phyloP scores from a whole-genome alignment of 805 yeast genomes.

The Ogataea neopini region DNA sequence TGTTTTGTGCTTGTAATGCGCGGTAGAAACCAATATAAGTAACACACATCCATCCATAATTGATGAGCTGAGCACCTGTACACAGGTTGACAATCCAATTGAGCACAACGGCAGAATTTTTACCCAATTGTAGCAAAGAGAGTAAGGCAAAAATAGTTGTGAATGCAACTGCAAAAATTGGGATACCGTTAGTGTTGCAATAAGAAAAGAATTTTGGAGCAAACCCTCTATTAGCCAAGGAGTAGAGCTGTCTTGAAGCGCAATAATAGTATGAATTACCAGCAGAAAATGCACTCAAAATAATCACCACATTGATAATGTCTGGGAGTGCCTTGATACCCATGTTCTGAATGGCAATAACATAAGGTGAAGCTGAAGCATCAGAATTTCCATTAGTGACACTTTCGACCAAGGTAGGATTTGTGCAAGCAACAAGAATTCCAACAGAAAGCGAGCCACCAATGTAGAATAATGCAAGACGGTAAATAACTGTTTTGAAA shows the following conservation, averaged over 20 bases:
- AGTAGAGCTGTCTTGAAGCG: conserved; percentile 62
- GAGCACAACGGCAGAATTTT: conserved; percentile 36
- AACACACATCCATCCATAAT: conserved; percentile 46
- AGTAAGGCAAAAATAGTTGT: conserved; percentile 61
- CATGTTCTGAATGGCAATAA: conserved; percentile 69
- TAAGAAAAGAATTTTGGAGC: conserved; percentile 67
- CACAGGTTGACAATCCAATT: conserved; percentile 48
- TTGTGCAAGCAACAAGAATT: conserved; percentile 40
- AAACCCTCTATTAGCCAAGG: conserved; percentile 65
- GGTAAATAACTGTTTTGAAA: conserved; percentile 43
- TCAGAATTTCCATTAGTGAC: conserved; percentile 61
- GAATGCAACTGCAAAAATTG: conserved; percentile 55
- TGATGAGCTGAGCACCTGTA: conserved; percentile 48
- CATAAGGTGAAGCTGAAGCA: conserved; percentile 77
- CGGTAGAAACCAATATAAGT: conserved; percentile 44
- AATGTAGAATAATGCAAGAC: conserved; percentile 46
- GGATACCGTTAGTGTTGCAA: conserved; percentile 70
- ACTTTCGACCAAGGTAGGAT: conserved; percentile 42
- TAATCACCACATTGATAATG: conserved; percentile 71
- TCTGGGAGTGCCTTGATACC: conserved; percentile 67
- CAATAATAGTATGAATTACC: conserved; percentile 79
- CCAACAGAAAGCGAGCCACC: conserved; percentile 46
- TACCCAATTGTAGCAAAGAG: conserved; percentile 58
- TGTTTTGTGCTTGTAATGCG: conserved; percentile 42
- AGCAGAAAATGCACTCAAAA: conserved; percentile 74